Conservation (phyloP, 2,329 filamentous ascomycete genomes). For the Thyridium curvatum region DNA sequence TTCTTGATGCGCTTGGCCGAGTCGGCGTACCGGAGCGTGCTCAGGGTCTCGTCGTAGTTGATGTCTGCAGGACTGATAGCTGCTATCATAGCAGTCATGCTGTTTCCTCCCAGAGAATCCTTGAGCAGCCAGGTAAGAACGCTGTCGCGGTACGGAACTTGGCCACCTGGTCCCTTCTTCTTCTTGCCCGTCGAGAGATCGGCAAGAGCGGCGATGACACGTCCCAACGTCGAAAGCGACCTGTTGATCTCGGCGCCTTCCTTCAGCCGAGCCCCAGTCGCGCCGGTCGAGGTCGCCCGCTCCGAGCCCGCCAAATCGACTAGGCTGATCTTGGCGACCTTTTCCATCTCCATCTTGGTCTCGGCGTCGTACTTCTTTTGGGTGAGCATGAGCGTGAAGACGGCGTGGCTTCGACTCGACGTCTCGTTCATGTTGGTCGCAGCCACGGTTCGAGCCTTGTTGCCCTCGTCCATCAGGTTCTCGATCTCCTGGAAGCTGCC, state of each 20-base stretch:
- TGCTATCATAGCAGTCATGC: conserved; percentile 99
- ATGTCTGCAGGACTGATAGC: conserved; percentile 97
- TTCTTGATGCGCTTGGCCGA: conserved; percentile 99
- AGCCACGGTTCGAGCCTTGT: conserved; percentile 95
- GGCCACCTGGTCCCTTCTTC: conserved; percentile 62
- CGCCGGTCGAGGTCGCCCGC: conserved; percentile 92
- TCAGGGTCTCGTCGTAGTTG: conserved; percentile 96
- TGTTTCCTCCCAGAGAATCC: conserved; percentile 95
- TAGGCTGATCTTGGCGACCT: conserved; percentile 94
- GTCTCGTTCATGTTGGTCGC: conserved; percentile 99
- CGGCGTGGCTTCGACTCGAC: conserved; percentile 94
- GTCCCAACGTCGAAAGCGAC: conserved; percentile 89
- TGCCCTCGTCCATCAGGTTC: conserved; percentile 97
- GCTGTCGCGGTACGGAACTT: conserved; percentile 96
- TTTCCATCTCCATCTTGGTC: conserved; percentile 95
- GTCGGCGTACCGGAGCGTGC: conserved; percentile 92
- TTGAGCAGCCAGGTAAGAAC: conserved; percentile 95
- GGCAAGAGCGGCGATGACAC: conserved; percentile 93
- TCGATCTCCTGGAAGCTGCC: conserved; percentile 94
- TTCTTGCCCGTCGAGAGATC: conserved; percentile 84
- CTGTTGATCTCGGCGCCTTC: conserved; percentile 98
- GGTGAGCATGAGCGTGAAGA: conserved; percentile 92
- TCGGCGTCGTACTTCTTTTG: conserved; percentile 88
- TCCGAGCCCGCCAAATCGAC: conserved; percentile 98
- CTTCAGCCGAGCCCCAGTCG: conserved; percentile 89